These are phyloP conservation scores for Chrysanthemum seticuspe DNA, from an alignment of 129 eudicot species.

Conservation along the genomic window DNA sequence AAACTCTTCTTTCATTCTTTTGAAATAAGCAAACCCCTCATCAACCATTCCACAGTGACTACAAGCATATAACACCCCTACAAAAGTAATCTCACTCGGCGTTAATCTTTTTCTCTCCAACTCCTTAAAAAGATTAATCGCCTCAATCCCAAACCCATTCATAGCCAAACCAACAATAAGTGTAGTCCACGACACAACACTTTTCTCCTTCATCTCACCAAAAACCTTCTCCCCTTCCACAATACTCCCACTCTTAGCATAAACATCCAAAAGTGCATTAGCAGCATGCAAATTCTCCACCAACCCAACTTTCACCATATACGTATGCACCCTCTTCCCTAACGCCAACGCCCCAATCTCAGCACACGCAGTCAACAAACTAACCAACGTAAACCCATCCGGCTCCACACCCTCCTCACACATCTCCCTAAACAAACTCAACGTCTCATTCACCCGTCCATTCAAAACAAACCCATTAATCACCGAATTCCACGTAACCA, in stretches of 20 bases:
- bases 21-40: slow-evolving; percentile 67
- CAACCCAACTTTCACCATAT: slow-evolving; percentile 78
- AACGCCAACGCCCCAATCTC: slow-evolving; percentile 84
- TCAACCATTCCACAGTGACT: slow-evolving; percentile 93
- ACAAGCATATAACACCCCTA: slow-evolving; percentile 94
- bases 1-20: slow-evolving; percentile 59
- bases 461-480: slow-evolving; percentile 76
- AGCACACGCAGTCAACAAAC: slow-evolving; percentile 77
- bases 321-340: slow-evolving; percentile 71
- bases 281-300: slow-evolving; percentile 69
- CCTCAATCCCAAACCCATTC: slow-evolving; percentile 67
- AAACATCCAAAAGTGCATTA: slow-evolving; percentile 76
- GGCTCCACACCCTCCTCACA: slow-evolving; percentile 61
- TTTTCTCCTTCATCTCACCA: slow-evolving; percentile 54
- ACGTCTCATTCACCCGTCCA: slow-evolving; percentile 60
- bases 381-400: slow-evolving; percentile 87
- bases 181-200: slow-evolving; percentile 85
- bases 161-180: slow-evolving; percentile 82
- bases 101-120: slow-evolving; percentile 43
- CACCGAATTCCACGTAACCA: slow-evolving; percentile 88
- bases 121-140: slow-evolving; percentile 60
- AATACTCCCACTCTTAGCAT: slow-evolving; percentile 75
- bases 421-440: slow-evolving; percentile 62
- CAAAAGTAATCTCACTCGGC: slow-evolving; percentile 78
- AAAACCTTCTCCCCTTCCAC: slow-evolving; percentile 62